Evolutionary conservation across 2,329 filamentous ascomycete genomes (phyloP).

Genomic region (Colletotrichum musicola): DNA sequence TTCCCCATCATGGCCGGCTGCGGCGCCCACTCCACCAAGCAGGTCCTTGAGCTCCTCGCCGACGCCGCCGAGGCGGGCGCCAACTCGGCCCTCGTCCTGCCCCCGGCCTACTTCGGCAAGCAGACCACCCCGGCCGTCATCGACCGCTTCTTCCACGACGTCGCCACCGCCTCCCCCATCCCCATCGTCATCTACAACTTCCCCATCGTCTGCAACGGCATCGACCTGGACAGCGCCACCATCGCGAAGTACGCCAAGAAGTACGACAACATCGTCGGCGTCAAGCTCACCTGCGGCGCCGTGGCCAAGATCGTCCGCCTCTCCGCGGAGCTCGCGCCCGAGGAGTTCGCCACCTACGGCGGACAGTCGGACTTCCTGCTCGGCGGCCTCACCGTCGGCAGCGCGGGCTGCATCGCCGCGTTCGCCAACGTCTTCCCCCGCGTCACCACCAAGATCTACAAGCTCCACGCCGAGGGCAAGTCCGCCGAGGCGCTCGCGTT

Average conservation of each 20-base stretch:
- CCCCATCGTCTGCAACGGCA: conserved; percentile 75
- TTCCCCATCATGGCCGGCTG: conserved; percentile 74
- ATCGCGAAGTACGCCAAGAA: conserved; percentile 65
- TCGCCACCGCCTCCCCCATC: conserved; percentile 64
- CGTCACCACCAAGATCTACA: conserved; percentile 69
- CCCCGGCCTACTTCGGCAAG: conserved; percentile 75
- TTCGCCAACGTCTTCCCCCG: conserved; percentile 74
- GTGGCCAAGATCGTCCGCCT: conserved; percentile 79
- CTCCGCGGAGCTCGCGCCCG: conserved; percentile 59
- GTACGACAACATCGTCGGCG: conserved; percentile 69
- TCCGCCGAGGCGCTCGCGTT: conserved; percentile 69
- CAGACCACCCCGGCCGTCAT: conserved; percentile 69
- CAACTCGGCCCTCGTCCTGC: conserved; percentile 72
- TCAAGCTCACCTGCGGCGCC: conserved; percentile 76
- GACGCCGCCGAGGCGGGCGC: conserved; percentile 73
- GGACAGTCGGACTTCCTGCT: conserved; percentile 81
- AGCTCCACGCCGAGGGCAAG: conserved; percentile 70
- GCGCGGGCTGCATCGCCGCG: conserved; percentile 71
- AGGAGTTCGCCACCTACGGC: conserved; percentile 75
- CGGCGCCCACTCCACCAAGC: conserved; percentile 73
- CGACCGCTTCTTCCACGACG: conserved; percentile 69
- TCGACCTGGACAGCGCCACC: conserved; percentile 75
- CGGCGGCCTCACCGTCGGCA: conserved; percentile 69
- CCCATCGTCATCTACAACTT: conserved; percentile 78
- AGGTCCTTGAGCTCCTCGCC: conserved; percentile 69